These are phyloP conservation scores for Chytridiales sp. DNA, from an alignment of 371 early-diverging fungal species.

Conservation along the genomic window DNA sequence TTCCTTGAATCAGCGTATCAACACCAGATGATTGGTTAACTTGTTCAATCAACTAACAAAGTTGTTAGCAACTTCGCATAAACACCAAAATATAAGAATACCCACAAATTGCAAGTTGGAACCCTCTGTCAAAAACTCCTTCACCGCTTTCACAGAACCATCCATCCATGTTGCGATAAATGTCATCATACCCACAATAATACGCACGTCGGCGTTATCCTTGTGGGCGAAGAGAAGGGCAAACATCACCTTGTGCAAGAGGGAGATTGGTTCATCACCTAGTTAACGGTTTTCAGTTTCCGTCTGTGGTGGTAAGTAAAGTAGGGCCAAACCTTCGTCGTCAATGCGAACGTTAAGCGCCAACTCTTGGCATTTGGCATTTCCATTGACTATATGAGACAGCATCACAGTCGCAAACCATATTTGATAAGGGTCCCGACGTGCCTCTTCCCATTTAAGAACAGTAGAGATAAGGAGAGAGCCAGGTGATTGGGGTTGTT, in stretches of 20 bases:
- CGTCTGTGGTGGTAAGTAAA: constrained; percentile 44
- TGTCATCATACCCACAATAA: constrained; percentile 70
- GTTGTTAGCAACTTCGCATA: background rate
- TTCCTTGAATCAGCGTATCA: constrained; percentile 83
- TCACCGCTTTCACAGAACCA: constrained; percentile 73
- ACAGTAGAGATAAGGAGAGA: constrained; percentile 76
- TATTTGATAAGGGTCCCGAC: constrained; percentile 74
- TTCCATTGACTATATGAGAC: constrained; percentile 71
- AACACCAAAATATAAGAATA: constrained; percentile 3
- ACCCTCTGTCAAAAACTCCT: constrained; percentile 82
- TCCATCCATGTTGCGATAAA: constrained; percentile 80
- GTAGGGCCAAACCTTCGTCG: constrained; percentile 59
- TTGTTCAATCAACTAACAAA: constrained; percentile 74
- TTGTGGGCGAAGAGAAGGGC: constrained; percentile 35
- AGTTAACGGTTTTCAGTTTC: constrained; percentile 45
- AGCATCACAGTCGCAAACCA: constrained; percentile 89
- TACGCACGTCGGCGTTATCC: constrained; percentile 58
- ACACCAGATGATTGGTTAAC: constrained; percentile 78
- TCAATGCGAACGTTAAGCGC: constrained; percentile 72
- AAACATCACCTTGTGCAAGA: constrained; percentile 56
- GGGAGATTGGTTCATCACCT: constrained; percentile 51
- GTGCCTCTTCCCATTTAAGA: constrained; percentile 70
- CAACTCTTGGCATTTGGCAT: constrained; percentile 70
- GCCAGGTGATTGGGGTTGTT: constrained; percentile 71
- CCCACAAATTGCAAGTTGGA: constrained; percentile 85